These are phyloP conservation scores for Heritiera fomes DNA, from an alignment of 345 rosid species.

Conservation along the genomic window DNA sequence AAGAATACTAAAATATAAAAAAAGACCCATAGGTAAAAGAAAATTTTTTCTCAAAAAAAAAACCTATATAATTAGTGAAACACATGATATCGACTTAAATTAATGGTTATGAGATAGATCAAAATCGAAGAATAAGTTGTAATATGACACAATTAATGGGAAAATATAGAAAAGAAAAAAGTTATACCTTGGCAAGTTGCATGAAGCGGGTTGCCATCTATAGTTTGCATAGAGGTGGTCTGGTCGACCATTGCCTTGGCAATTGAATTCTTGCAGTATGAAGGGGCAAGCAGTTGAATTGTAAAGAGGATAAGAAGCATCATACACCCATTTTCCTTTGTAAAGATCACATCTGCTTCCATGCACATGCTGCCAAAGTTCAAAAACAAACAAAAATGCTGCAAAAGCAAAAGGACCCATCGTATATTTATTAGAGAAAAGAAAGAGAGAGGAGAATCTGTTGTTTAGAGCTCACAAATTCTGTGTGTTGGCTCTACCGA, in stretches of 20 bases:
- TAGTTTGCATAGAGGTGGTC: constrained; percentile 56
- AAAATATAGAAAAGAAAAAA: neutral
- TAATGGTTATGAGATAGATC: no score
- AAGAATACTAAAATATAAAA: no score
- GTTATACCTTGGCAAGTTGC: constrained; percentile 53
- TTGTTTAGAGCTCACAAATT: neutral
- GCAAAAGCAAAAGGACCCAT: constrained; percentile 15
- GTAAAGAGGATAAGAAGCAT: constrained; percentile 57
- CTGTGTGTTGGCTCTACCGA: neutral
- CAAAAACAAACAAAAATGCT: neutral
- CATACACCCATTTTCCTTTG: constrained; percentile 60
- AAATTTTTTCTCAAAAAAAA: no score
- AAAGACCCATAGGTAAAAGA: neutral
- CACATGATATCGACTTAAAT: neutral
- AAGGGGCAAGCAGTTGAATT: constrained; percentile 46
- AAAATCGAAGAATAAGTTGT: neutral
- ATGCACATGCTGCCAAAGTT: neutral
- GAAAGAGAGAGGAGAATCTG: neutral
- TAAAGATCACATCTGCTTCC: constrained; percentile 27
- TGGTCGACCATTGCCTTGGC: constrained; percentile 55
- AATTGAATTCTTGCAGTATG: constrained; percentile 50
- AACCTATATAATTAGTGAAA: neutral
- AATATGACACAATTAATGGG: neutral
- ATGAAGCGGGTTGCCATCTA: constrained; percentile 59
- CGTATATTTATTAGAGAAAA: neutral